Evolutionary conservation across 164 flowering plant species (phyloP).

Genomic region (Stephania japonica): DNA sequence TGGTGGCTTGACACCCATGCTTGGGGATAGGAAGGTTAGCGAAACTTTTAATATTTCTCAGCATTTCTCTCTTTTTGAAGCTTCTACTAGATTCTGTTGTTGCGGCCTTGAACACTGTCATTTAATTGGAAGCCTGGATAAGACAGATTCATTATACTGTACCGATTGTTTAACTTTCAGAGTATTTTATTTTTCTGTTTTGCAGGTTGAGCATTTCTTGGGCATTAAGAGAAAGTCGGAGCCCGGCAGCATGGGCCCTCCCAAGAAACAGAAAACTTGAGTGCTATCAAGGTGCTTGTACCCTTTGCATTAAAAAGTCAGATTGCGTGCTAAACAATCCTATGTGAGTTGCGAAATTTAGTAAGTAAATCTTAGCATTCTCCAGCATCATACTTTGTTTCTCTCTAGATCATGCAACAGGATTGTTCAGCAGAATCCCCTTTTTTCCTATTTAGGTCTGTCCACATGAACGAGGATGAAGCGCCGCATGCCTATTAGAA

Average conservation of each 20-base stretch:
- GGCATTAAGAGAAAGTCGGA: constrained; percentile 87
- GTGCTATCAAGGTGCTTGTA: neutral
- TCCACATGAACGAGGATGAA: neutral
- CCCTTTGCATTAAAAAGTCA: neutral
- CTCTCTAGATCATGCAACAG: too few species aligned
- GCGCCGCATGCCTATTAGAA: neutral
- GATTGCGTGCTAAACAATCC: neutral
- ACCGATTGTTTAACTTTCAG: too few species aligned
- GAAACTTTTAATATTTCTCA: neutral
- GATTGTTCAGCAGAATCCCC: neutral
- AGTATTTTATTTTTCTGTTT: neutral
- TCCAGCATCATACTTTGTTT: neutral
- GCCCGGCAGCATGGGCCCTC: constrained; percentile 37
- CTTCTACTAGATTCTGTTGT: neutral
- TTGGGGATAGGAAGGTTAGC: constrained; percentile 87
- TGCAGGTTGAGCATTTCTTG: constrained; percentile 92
- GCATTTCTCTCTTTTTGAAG: neutral
- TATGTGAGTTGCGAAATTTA: neutral
- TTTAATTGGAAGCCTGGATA: too few species aligned
- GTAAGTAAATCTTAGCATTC: neutral
- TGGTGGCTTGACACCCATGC: constrained; percentile 97
- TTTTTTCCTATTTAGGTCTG: neutral
- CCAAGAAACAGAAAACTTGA: constrained; percentile 68
- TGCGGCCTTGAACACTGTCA: too few species aligned
- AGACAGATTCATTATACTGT: too few species aligned